Percentiles rank a stretch among this genome's conserved stretches.
These are phyloP conservation scores for Vitis hybrid DNA, from an alignment of 177 flowering plant species.

Conservation along the genomic window DNA sequence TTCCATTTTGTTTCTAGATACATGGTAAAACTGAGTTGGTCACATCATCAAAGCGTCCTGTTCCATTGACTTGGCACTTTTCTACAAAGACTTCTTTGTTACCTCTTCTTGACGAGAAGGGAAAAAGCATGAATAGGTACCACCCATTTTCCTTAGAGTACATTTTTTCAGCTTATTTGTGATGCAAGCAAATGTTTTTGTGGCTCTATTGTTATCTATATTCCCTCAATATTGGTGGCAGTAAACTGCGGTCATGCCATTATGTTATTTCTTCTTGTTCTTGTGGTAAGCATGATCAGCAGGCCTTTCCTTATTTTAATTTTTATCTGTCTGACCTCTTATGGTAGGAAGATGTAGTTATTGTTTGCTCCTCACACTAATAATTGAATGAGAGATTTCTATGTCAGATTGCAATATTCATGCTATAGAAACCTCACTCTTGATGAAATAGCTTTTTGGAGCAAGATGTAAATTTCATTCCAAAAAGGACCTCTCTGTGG, in stretches of 20 bases:
- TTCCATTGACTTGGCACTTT: conserved; percentile 94
- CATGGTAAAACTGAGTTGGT: conserved; percentile 96
- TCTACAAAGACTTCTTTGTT: conserved; percentile 72
- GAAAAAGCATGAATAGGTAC: conserved; percentile 83
- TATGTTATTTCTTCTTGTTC: background rate
- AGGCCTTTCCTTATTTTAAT: too few species aligned
- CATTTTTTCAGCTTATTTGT: background rate
- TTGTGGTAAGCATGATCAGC: background rate
- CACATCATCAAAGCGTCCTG: conserved; percentile 88
- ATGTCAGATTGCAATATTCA: too few species aligned
- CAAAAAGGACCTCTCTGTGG: too few species aligned
- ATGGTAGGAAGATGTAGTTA: background rate
- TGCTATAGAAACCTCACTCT: too few species aligned
- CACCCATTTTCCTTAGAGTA: background rate
- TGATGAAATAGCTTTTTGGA: too few species aligned
- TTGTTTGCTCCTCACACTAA: too few species aligned
- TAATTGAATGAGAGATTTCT: too few species aligned
- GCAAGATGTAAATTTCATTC: too few species aligned
- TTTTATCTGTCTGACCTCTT: too few species aligned
- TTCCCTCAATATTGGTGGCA: background rate
- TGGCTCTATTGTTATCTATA: background rate
- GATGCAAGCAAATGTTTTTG: background rate
- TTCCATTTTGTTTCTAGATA: conserved; percentile 47
- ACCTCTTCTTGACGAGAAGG: conserved; percentile 89
- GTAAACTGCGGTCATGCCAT: background rate